phyloP scores from a whole-genome alignment of 139 green algal genomes.

The Mesotaenium endlicherianum region DNA sequence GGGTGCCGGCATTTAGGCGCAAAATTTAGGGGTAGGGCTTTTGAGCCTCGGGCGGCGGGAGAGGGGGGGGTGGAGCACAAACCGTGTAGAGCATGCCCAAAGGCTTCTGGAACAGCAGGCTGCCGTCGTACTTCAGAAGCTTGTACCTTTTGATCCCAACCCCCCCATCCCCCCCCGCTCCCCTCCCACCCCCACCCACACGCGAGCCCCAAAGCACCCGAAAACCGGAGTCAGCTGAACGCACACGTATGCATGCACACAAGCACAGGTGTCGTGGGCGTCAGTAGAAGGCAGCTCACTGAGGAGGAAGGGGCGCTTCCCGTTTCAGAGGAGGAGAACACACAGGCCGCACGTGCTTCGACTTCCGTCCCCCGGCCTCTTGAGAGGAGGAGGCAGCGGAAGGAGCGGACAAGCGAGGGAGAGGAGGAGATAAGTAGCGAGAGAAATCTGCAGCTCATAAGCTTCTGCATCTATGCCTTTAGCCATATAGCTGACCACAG shows the following conservation, averaged over 20 bases:
- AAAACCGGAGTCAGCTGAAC: no score
- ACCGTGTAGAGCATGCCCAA: conserved; percentile 67
- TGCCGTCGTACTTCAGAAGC: conserved; percentile 82
- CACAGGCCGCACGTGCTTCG: background rate
- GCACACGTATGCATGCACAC: no score
- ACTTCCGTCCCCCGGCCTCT: background rate
- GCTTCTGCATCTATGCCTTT: background rate
- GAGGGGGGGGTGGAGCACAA: no score
- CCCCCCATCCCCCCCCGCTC: background rate
- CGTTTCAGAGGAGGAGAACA: background rate
- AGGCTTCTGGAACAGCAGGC: conserved; percentile 51
- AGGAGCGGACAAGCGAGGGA: background rate
- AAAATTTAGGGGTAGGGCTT: no score
- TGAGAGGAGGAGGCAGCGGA: background rate
- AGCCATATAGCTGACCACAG: background rate
- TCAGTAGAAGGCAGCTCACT: conserved; percentile 1
- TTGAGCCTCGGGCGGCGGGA: no score
- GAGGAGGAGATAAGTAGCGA: background rate
- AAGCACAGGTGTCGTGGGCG: no score
- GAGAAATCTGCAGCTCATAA: no score
- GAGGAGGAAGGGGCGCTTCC: background rate
- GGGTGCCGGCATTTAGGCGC: background rate
- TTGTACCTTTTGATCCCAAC: conserved; percentile 22
- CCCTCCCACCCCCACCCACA: no score
- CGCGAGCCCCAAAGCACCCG: no score